Conservation (phyloP, 495 filamentous ascomycete species). For the Aspergillus carlsbadensis region DNA sequence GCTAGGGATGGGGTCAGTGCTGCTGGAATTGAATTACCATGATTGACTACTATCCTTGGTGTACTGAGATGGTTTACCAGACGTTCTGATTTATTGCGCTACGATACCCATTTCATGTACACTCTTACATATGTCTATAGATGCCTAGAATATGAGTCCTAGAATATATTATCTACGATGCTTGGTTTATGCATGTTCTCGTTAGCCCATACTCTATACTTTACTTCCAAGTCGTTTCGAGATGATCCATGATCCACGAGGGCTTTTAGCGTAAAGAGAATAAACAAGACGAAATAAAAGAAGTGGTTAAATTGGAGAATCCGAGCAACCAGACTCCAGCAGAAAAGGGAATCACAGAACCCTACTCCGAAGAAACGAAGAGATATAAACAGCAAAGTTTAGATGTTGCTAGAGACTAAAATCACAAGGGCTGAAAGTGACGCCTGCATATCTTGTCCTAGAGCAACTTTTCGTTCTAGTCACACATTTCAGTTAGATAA, state of each 20-base stretch:
- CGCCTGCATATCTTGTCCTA: slow-evolving; percentile 1
- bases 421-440: neutral
- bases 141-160: neutral
- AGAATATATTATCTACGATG: neutral
- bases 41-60: neutral
- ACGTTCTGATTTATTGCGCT: neutral
- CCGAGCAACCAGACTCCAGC: too few relatives aligned
- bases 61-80: neutral
- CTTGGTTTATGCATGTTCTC: neutral
- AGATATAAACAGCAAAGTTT: neutral
- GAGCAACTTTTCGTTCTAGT: too few relatives aligned
- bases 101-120: slow-evolving; percentile 1
- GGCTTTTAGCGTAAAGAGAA: too few relatives aligned
- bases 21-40: neutral
- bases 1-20: slow-evolving; percentile 24
- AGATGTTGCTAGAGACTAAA: neutral
- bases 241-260: too few relatives aligned
- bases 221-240: too few relatives aligned
- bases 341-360: neutral
- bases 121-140: too few relatives aligned
- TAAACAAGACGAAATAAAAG: too few relatives aligned
- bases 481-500: too few relatives aligned
- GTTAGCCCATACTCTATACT: neutral
- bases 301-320: neutral
- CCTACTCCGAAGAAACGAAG: slow-evolving; percentile 4